Evolutionary conservation across 306 rosid genomes (phyloP).

Genomic region (Vigna nakashimae): DNA sequence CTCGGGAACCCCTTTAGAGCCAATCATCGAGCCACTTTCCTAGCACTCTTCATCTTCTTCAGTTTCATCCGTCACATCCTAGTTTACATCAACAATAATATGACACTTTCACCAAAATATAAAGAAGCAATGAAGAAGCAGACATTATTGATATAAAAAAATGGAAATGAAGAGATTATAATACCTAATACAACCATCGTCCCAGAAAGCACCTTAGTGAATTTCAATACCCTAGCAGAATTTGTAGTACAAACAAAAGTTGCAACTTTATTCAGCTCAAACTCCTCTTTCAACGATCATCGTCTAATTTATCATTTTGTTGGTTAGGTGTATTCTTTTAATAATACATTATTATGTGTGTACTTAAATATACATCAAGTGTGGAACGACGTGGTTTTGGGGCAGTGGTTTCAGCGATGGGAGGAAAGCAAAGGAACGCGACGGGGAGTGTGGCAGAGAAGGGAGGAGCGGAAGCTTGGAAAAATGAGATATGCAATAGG

Average conservation of each 20-base stretch:
- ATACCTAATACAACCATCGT: slow-evolving; percentile 79
- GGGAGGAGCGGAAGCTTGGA: slow-evolving; percentile 28
- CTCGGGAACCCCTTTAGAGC: too few relatives aligned
- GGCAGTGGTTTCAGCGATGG: neutral
- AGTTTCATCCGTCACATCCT: too few relatives aligned
- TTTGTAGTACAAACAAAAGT: slow-evolving; percentile 60
- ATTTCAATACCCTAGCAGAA: slow-evolving; percentile 85
- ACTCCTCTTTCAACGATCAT: too few relatives aligned
- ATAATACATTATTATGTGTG: too few relatives aligned
- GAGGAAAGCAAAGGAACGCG: neutral
- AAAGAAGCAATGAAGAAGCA: slow-evolving; percentile 20
- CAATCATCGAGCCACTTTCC: too few relatives aligned
- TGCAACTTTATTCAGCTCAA: too few relatives aligned
- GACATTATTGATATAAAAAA: slow-evolving; percentile 19
- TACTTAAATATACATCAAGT: too few relatives aligned
- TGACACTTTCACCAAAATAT: slow-evolving; percentile 4
- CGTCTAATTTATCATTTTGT: too few relatives aligned
- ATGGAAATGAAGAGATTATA: slow-evolving; percentile 27
- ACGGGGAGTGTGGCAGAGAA: neutral
- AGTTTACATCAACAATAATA: neutral
- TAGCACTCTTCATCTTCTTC: too few relatives aligned
- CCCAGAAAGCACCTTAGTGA: slow-evolving; percentile 82
- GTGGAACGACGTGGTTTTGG: neutral
- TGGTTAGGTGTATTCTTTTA: too few relatives aligned
- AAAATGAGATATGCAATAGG: slow-evolving; percentile 31